Conservation (phyloP, 2,329 filamentous ascomycete species). For the Pseudogymnoascus sp. region DNA sequence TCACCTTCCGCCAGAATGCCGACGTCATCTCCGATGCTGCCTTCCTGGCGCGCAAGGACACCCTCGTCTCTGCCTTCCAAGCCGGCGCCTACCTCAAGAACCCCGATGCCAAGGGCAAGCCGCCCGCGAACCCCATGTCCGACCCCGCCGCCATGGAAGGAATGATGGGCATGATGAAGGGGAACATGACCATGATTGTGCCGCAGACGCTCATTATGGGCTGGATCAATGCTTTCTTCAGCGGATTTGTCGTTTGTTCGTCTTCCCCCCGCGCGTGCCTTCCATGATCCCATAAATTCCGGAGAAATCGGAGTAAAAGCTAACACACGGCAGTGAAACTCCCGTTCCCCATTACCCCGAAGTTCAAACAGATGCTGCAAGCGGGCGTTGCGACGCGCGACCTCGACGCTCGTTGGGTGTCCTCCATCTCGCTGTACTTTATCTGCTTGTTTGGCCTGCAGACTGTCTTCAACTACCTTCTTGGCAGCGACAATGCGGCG, state of each 20-base stretch:
- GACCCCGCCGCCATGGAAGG: slow-evolving; percentile 97
- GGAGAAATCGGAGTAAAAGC: slow-evolving; percentile 1
- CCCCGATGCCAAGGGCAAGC: slow-evolving; percentile 75
- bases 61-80: slow-evolving; percentile 74
- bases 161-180: slow-evolving; percentile 99
- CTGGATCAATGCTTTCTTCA: slow-evolving; percentile 99
- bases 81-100: slow-evolving; percentile 83
- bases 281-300: slow-evolving; percentile 15
- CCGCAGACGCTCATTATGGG: slow-evolving; percentile 99
- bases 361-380: slow-evolving; percentile 99
- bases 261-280: slow-evolving; percentile 19
- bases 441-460: slow-evolving; percentile 93
- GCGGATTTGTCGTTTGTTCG: slow-evolving; percentile 91
- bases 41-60: slow-evolving; percentile 73
- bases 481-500: slow-evolving; percentile 92
- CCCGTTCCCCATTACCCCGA: slow-evolving; percentile 92
- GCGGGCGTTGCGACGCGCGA: slow-evolving; percentile 92
- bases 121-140: slow-evolving; percentile 85
- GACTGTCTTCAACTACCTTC: slow-evolving; percentile 92
- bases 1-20: slow-evolving; percentile 76
- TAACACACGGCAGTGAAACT: slow-evolving; percentile 61
- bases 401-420: slow-evolving; percentile 97
- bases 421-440: slow-evolving; percentile 98
- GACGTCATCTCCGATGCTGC: slow-evolving; percentile 67
- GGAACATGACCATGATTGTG: slow-evolving; percentile 99